phyloP scores from a whole-genome alignment of 1,139 yeast genomes.

The Protomyces inouyei region DNA sequence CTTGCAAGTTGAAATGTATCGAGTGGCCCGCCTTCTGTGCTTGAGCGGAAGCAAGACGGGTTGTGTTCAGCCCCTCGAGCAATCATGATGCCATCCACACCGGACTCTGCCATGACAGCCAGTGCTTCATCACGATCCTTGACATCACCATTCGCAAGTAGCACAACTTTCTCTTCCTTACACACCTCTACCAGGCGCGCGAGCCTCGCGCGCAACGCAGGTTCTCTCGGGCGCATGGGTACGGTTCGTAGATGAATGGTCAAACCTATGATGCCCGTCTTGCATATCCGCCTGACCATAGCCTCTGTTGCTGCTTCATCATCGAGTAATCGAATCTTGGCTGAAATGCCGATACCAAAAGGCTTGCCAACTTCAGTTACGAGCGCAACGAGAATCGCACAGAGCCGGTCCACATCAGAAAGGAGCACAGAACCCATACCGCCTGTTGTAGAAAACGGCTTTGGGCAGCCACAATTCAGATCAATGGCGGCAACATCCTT shows the following conservation, averaged over 20 bases:
- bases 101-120: conserved; percentile 51
- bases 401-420: conserved; percentile 70
- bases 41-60: conserved; percentile 61
- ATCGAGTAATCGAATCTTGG: conserved; percentile 75
- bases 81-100: conserved; percentile 79
- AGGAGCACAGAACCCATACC: conserved; percentile 98
- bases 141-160: conserved; percentile 78
- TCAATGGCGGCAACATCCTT: conserved; percentile 88
- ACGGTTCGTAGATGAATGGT: conserved; percentile 90
- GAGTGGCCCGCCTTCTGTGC: conserved; percentile 23
- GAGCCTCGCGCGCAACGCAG: conserved; percentile 61
- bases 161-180: conserved; percentile 57
- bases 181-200: conserved; percentile 60
- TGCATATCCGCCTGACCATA: conserved; percentile 59
- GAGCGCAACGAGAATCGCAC: conserved; percentile 58
- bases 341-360: conserved; percentile 72
- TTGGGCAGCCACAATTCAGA: conserved; percentile 94
- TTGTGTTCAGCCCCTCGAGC: conserved; percentile 87
- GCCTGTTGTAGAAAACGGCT: conserved; percentile 64
- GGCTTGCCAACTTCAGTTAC: conserved; percentile 80
- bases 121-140: conserved; percentile 52
- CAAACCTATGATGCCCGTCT: conserved; percentile 76
- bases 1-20: conserved; percentile 45
- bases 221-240: conserved; percentile 82
- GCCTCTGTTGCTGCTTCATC: conserved; percentile 55